phyloP scores from a whole-genome alignment of 2,329 filamentous ascomycete species.

The Aspergillus quadricinctus region DNA sequence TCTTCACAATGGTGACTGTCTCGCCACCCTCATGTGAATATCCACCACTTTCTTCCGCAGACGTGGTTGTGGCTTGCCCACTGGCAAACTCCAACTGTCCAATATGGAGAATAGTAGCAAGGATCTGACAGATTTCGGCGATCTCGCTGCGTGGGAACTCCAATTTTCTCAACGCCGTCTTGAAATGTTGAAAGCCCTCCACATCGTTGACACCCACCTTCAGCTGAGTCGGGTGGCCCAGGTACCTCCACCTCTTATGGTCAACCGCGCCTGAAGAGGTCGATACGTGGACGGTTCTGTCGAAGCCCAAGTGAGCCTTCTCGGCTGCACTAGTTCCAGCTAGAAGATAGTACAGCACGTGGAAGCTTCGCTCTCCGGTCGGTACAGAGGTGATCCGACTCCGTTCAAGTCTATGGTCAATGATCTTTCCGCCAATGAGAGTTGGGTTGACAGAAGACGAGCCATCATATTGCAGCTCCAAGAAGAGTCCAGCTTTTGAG shows the following conservation, averaged over 20 bases:
- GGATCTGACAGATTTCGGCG: slow-evolving; percentile 91
- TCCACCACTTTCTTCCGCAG: slow-evolving; percentile 86
- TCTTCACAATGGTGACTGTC: slow-evolving; percentile 80
- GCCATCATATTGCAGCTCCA: slow-evolving; percentile 95
- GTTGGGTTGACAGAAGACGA: slow-evolving; percentile 77
- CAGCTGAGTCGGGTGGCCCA: slow-evolving; percentile 92
- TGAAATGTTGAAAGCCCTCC: slow-evolving; percentile 96
- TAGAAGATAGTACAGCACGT: slow-evolving; percentile 90
- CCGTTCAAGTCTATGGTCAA: slow-evolving; percentile 88
- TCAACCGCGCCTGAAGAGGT: slow-evolving; percentile 48
- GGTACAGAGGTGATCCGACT: slow-evolving; percentile 89
- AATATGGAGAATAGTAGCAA: slow-evolving; percentile 93
- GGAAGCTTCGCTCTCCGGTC: slow-evolving; percentile 94
- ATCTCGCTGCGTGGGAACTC: slow-evolving; percentile 93
- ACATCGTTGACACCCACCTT: slow-evolving; percentile 96
- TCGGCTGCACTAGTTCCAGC: slow-evolving; percentile 88
- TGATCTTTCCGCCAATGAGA: slow-evolving; percentile 86
- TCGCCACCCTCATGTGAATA: slow-evolving; percentile 94
- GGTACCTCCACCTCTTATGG: slow-evolving; percentile 90
- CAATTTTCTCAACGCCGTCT: slow-evolving; percentile 86
- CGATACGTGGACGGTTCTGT: slow-evolving; percentile 41
- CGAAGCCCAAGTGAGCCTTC: slow-evolving; percentile 74
- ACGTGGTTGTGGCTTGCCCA: slow-evolving; percentile 70
- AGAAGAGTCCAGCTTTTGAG: slow-evolving; percentile 91
- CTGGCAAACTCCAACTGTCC: slow-evolving; percentile 93